Percentiles rank a stretch among this genome's conserved stretches.
Evolutionary conservation across 177 flowering plant species (phyloP).

Genomic region (Vitis hybrid): DNA sequence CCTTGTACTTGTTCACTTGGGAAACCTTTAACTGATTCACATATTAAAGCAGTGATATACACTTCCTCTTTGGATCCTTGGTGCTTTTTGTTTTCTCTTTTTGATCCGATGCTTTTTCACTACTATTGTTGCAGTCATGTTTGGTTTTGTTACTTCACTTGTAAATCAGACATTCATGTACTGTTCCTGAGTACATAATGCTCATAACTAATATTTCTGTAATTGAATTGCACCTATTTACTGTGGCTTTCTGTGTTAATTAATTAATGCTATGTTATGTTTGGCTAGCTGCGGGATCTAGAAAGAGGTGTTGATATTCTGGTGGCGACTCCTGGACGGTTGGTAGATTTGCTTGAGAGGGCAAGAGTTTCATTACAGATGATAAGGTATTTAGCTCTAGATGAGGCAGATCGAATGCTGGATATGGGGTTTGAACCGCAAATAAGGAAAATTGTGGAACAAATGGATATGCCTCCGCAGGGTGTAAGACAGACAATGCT

Average conservation of each 20-base stretch:
- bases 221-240: neutral
- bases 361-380: constrained; percentile 68
- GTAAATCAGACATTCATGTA: neutral
- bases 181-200: neutral
- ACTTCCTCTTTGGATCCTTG: too few relatives aligned
- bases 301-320: constrained; percentile 84
- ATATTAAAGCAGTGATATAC: too few relatives aligned
- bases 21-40: too few relatives aligned
- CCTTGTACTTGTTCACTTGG: too few relatives aligned
- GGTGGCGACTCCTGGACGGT: constrained; percentile 83
- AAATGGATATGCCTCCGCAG: constrained; percentile 77
- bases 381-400: constrained; percentile 69
- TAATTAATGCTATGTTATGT: neutral
- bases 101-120: neutral
- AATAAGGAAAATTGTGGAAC: constrained; percentile 71
- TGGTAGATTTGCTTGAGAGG: constrained; percentile 76
- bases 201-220: neutral
- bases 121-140: neutral
- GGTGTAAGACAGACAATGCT: constrained; percentile 79
- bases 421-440: constrained; percentile 95
- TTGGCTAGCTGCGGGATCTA: constrained; percentile 59
- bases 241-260: neutral
- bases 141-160: neutral
- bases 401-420: constrained; percentile 83
- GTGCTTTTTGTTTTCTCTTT: neutral